Evolutionary conservation across 2,329 filamentous ascomycete genomes (phyloP).

Genomic region (Ambrosiella xylebori): DNA sequence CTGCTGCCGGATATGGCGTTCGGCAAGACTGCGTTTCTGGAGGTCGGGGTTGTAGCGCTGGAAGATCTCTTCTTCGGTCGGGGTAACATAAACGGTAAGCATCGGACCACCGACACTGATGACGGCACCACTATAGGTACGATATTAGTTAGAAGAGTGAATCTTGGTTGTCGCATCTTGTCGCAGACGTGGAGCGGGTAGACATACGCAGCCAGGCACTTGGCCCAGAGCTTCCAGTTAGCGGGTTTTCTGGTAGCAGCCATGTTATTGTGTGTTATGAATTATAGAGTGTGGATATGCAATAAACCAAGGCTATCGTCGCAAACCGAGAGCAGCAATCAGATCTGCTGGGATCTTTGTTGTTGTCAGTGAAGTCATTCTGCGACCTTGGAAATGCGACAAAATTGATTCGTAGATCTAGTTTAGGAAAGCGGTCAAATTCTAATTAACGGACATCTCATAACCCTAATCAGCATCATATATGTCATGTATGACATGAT

Average conservation of each 20-base stretch:
- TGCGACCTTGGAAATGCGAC: constrained; percentile 7
- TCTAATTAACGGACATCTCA: neutral
- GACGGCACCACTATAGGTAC: constrained; percentile 40
- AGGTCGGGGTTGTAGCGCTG: constrained; percentile 86
- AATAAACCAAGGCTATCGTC: neutral
- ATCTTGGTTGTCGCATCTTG: neutral
- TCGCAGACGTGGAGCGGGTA: constrained; percentile 1
- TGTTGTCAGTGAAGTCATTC: neutral
- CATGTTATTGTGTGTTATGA: neutral
- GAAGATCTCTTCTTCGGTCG: constrained; percentile 84
- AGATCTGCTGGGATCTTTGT: neutral
- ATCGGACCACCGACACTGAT: constrained; percentile 73
- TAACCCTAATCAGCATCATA: neutral
- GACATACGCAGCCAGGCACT: constrained; percentile 54
- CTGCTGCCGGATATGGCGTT: constrained; percentile 55
- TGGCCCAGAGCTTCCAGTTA: constrained; percentile 39
- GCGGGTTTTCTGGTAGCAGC: constrained; percentile 11
- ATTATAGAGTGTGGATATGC: neutral
- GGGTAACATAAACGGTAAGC: constrained; percentile 61
- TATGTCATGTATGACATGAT: neutral
- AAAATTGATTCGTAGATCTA: constrained; percentile 6
- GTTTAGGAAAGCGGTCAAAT: constrained; percentile 6
- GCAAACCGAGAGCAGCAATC: neutral
- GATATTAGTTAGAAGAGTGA: neutral
- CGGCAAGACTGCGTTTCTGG: constrained; percentile 72